phyloP scores from a whole-genome alignment of 164 flowering plant genomes.

The Vitis cinerea region DNA sequence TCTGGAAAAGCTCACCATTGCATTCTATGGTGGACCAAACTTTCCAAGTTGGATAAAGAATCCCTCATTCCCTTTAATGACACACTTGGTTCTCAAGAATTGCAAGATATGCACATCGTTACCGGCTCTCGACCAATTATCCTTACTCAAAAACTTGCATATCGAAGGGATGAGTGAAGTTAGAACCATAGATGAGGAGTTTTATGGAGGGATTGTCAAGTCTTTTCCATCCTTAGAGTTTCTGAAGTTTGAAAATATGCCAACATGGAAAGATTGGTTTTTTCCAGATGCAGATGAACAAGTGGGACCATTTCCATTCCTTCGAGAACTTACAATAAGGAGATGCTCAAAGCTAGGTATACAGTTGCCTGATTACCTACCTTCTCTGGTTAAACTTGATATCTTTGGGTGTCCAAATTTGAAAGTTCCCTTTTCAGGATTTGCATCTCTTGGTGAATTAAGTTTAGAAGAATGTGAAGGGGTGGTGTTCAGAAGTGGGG shows the following conservation, averaged over 20 bases:
- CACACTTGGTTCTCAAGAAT: neutral
- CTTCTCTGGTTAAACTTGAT: neutral
- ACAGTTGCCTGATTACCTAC: neutral
- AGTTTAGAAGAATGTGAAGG: no score
- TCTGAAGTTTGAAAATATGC: neutral
- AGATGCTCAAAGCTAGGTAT: neutral
- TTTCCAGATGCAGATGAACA: neutral
- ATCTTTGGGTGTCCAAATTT: no score
- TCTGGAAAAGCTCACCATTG: conserved; percentile 7
- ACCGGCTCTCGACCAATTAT: neutral
- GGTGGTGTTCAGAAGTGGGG: no score
- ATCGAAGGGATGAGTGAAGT: neutral
- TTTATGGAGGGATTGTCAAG: neutral
- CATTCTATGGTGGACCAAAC: neutral
- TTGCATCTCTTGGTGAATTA: no score
- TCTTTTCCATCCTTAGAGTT: neutral
- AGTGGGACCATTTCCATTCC: neutral
- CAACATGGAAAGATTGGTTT: neutral
- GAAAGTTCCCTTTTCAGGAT: no score
- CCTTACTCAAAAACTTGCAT: neutral
- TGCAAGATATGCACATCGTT: neutral
- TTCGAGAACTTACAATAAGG: neutral
- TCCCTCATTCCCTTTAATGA: neutral
- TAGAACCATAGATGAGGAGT: neutral
- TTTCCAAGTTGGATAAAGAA: conserved; percentile 13